Percentiles rank a stretch among this genome's conserved stretches.
phyloP scores from a whole-genome alignment of 2,329 filamentous ascomycete species.

The Cercospora brassicicola region DNA sequence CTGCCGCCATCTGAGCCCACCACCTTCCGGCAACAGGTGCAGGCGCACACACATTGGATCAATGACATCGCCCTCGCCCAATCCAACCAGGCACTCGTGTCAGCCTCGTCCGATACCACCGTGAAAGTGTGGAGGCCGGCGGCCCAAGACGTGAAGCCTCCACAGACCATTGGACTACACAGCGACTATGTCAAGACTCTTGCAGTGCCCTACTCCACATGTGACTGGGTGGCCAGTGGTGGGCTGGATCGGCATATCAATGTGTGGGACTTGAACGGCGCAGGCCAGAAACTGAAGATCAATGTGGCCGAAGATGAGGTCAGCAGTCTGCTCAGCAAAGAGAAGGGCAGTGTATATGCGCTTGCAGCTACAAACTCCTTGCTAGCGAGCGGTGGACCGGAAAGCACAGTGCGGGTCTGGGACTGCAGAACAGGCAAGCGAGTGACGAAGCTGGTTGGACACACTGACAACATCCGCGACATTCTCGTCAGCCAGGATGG shows the following conservation, averaged over 20 bases:
- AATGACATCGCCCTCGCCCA: slow-evolving; percentile 85
- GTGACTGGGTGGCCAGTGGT: slow-evolving; percentile 89
- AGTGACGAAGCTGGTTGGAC: slow-evolving; percentile 94
- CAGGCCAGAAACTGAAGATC: slow-evolving; percentile 82
- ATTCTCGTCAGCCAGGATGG: slow-evolving; percentile 86
- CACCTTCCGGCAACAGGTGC: slow-evolving; percentile 62
- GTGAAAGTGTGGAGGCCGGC: slow-evolving; percentile 88
- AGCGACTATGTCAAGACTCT: slow-evolving; percentile 96
- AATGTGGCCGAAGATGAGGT: slow-evolving; percentile 80
- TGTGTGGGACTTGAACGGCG: slow-evolving; percentile 89
- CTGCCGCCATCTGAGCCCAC: slow-evolving; percentile 45
- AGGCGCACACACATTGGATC: slow-evolving; percentile 93
- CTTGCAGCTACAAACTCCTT: slow-evolving; percentile 77
- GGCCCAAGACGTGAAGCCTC: slow-evolving; percentile 62
- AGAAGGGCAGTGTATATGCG: slow-evolving; percentile 95
- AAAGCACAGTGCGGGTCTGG: slow-evolving; percentile 90
- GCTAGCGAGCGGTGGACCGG: slow-evolving; percentile 87
- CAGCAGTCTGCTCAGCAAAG: slow-evolving; percentile 62
- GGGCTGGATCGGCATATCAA: slow-evolving; percentile 89
- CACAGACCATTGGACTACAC: slow-evolving; percentile 84
- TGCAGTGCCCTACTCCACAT: slow-evolving; percentile 68
- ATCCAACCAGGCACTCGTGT: slow-evolving; percentile 76
- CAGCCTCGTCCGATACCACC: slow-evolving; percentile 88
- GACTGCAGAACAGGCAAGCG: slow-evolving; percentile 84
- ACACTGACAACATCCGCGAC: slow-evolving; percentile 90